A percentile compares a stretch with the other conserved stretches of the same genome.
Evolutionary conservation across 768 basidiomycete genomes (phyloP).

Genomic region (Leccinellum luteum): DNA sequence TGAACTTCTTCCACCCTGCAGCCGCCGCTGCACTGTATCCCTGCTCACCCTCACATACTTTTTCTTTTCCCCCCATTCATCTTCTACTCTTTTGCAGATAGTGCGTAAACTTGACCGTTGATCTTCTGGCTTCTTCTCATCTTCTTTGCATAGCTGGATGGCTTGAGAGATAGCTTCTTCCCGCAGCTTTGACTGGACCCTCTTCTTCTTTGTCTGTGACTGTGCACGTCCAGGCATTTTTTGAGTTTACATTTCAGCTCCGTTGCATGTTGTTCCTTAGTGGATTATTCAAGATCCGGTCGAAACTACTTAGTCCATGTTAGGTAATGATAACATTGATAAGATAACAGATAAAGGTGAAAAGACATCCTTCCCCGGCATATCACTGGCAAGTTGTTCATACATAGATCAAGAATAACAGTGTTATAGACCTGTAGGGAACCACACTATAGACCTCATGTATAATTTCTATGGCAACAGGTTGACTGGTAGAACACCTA

Average conservation of each 20-base stretch:
- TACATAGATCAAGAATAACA: neutral
- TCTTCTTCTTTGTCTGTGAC: neutral
- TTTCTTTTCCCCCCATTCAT: neutral
- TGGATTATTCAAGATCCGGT: neutral
- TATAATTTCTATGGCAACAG: neutral
- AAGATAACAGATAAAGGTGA: neutral
- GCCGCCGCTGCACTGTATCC: neutral
- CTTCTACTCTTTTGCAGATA: neutral
- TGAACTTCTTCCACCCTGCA: neutral
- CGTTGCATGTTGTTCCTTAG: neutral
- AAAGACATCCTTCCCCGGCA: neutral
- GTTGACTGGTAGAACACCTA: neutral
- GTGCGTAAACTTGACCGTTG: neutral
- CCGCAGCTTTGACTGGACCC: neutral
- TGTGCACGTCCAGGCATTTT: neutral
- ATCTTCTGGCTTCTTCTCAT: neutral
- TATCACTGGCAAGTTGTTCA: neutral
- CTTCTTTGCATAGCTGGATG: neutral
- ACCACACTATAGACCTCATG: neutral
- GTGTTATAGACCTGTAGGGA: neutral
- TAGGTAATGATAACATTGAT: neutral
- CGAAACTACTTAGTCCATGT: neutral
- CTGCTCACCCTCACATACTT: neutral
- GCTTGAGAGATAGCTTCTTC: neutral
- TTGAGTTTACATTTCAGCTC: neutral